phyloP scores from a whole-genome alignment of 169 alveolate species.

The Plasmodium gonderi region DNA sequence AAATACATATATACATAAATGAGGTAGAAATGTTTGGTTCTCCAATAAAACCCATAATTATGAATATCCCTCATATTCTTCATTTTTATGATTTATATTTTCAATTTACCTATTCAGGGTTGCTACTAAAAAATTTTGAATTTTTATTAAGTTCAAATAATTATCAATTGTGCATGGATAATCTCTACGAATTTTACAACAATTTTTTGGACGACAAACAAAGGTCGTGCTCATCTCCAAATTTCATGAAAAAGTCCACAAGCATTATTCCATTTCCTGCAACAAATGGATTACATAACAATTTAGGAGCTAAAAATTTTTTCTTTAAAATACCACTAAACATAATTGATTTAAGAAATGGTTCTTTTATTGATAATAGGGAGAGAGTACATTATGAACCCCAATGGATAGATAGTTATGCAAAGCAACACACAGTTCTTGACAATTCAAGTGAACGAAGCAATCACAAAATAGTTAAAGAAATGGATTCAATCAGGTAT shows the following conservation, averaged over 20 bases:
- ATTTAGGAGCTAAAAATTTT: not conserved
- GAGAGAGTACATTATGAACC: not conserved
- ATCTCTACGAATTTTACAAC: not conserved
- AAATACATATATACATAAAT: constrained; percentile 46
- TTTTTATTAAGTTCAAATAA: constrained; percentile 10
- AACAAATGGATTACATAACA: not conserved
- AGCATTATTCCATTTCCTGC: not conserved
- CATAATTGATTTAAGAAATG: constrained; percentile 21
- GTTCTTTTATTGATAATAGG: not conserved
- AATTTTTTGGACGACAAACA: not conserved
- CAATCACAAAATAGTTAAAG: no score
- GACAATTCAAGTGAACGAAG: no score
- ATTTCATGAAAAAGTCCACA: not conserved
- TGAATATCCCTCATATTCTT: constrained; percentile 40
- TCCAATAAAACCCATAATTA: constrained; percentile 59
- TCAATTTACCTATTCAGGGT: constrained; percentile 69
- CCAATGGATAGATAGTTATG: not conserved
- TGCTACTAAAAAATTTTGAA: constrained; percentile 66
- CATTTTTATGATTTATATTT: constrained; percentile 50
- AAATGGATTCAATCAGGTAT: no score
- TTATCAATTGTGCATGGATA: constrained; percentile 22
- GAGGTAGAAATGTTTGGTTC: constrained; percentile 65
- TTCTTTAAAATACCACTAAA: constrained; percentile 68
- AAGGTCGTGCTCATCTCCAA: not conserved
- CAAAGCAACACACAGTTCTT: no score